Evolutionary conservation across 768 basidiomycete genomes (phyloP).

Genomic region (Rhizopogon salebrosus): DNA sequence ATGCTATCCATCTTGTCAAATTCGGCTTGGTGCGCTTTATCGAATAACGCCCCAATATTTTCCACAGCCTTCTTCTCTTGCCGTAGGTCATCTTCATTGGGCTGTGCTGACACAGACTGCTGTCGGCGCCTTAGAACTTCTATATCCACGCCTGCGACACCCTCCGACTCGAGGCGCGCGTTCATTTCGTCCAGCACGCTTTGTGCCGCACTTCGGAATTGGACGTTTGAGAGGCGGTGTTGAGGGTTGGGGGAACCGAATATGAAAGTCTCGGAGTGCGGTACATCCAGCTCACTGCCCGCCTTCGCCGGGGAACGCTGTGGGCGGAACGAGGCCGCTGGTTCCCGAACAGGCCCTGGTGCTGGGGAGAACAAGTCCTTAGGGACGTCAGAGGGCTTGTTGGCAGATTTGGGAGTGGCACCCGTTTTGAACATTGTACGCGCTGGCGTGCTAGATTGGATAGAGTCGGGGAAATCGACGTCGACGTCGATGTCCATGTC

Average conservation of each 20-base stretch:
- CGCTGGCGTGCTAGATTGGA: conserved; percentile 14
- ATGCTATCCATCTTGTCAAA: conserved; percentile 81
- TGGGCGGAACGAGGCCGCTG: conserved; percentile 13
- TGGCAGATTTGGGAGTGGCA: conserved; percentile 19
- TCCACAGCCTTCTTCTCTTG: conserved; percentile 19
- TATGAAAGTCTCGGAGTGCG: conserved; percentile 49
- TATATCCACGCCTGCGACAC: conserved; percentile 43
- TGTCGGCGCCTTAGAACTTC: conserved; percentile 36
- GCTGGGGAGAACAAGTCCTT: conserved; percentile 39
- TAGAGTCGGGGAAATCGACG: conserved; percentile 32
- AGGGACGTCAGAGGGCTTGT: conserved; percentile 27
- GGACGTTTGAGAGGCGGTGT: conserved; percentile 55
- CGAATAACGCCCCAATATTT: conserved; percentile 37
- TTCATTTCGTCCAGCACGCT: conserved; percentile 83
- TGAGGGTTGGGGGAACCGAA: conserved; percentile 75
- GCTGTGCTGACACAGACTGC: neutral
- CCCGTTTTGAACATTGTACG: conserved; percentile 21
- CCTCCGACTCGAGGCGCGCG: conserved; percentile 53
- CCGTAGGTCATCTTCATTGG: neutral
- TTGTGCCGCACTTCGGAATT: conserved; percentile 63
- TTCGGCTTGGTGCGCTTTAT: conserved; percentile 55
- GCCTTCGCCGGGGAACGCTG: conserved; percentile 4
- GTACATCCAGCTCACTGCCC: conserved; percentile 6
- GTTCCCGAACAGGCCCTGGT: conserved; percentile 13
- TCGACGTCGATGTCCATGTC: conserved; percentile 30